Conservation (phyloP, 306 rosid genomes). For the Datisca glomerata region DNA sequence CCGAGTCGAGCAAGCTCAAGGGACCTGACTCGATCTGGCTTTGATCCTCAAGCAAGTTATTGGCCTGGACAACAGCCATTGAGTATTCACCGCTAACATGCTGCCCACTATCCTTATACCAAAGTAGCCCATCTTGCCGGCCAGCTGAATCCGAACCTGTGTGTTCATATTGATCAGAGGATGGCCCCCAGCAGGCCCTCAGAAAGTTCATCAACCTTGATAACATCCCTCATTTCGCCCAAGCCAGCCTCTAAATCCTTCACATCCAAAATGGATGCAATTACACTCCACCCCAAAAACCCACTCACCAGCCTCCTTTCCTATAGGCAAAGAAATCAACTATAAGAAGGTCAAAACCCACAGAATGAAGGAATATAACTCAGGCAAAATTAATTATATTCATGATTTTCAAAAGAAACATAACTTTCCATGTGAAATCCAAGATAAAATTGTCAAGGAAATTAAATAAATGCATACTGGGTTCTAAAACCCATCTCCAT, state of each 20-base stretch:
- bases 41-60: slow-evolving; percentile 91
- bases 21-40: slow-evolving; percentile 94
- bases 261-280: slow-evolving; percentile 85
- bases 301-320: slow-evolving; percentile 15
- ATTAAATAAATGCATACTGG: too few relatives aligned
- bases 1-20: slow-evolving; percentile 59
- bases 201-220: slow-evolving; percentile 78
- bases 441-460: too few relatives aligned
- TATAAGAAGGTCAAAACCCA: not conserved
- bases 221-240: slow-evolving; percentile 99
- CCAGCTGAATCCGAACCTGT: slow-evolving; percentile 54
- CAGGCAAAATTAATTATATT: too few relatives aligned
- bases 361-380: not conserved
- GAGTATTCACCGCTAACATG: slow-evolving; percentile 82
- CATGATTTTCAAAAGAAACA: too few relatives aligned
- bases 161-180: slow-evolving; percentile 26
- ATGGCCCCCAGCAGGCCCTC: slow-evolving; percentile 84
- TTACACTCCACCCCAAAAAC: slow-evolving; percentile 12
- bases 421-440: too few relatives aligned
- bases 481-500: slow-evolving; percentile 5
- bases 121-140: slow-evolving; percentile 72
- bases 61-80: slow-evolving; percentile 97
- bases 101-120: slow-evolving; percentile 89
- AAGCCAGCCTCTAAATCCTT: slow-evolving; percentile 47
- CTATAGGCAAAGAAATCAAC: slow-evolving; percentile 15